Conservation (phyloP, 2,329 filamentous ascomycete species). For the Beauveria asiatica region DNA sequence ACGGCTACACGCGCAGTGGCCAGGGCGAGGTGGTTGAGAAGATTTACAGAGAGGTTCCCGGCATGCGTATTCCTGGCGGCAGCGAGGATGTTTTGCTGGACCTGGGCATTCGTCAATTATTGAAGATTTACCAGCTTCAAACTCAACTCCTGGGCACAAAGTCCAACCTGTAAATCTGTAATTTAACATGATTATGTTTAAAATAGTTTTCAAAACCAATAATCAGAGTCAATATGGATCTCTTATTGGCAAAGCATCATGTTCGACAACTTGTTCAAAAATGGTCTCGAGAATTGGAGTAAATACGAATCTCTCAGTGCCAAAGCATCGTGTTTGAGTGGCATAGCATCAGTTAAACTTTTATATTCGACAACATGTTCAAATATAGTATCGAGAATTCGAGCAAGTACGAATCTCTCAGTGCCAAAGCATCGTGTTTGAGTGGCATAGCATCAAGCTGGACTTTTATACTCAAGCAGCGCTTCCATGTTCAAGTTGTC, state of each 20-base stretch:
- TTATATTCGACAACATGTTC: neutral
- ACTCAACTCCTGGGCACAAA: constrained; percentile 5
- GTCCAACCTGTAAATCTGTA: constrained; percentile 2
- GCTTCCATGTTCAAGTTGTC: neutral
- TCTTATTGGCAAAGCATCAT: neutral
- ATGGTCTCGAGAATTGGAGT: neutral
- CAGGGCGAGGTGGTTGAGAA: constrained; percentile 62
- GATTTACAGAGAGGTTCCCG: constrained; percentile 23
- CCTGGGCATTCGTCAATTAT: constrained; percentile 17
- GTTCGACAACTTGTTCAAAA: neutral
- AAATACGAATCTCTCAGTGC: neutral
- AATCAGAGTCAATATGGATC: neutral
- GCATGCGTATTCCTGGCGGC: constrained; percentile 17
- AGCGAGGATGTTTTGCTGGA: constrained; percentile 20
- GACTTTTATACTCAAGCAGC: neutral
- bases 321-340: neutral
- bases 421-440: neutral
- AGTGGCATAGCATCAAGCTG: neutral
- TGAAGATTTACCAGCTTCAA: constrained; percentile 15
- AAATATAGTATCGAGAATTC: neutral
- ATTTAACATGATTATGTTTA: neutral
- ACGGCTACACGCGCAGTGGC: constrained; percentile 60
- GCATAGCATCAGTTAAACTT: neutral
- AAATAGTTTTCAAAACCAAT: neutral
- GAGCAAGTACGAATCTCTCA: neutral